Evolutionary conservation across 768 basidiomycete genomes (phyloP).

Genomic region (Amanita rubescens): DNA sequence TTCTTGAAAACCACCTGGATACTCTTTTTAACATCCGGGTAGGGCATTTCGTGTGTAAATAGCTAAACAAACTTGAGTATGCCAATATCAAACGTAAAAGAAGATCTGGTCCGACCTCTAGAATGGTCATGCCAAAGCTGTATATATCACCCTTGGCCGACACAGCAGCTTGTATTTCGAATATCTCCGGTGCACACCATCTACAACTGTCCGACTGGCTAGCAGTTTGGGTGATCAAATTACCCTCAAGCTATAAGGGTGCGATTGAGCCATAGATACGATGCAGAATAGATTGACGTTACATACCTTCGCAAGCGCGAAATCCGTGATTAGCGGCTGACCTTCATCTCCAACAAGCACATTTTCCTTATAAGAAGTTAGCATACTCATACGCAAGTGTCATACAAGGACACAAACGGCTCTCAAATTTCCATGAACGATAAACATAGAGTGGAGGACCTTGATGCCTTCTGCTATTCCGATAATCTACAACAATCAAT

Average conservation of each 20-base stretch:
- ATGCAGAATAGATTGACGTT: no score
- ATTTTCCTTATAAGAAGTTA: not conserved
- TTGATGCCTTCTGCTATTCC: not conserved
- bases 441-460: not conserved
- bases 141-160: not conserved
- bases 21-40: not conserved
- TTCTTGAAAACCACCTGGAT: not conserved
- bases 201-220: not conserved
- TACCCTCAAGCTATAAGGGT: not conserved
- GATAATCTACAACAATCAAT: not conserved
- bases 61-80: not conserved
- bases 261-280: not conserved
- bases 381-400: not conserved
- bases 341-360: not conserved
- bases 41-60: not conserved
- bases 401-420: not conserved
- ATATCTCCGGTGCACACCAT: not conserved
- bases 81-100: not conserved
- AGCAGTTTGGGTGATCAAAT: not conserved
- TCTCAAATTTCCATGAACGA: not conserved
- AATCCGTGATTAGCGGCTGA: not conserved
- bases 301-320: not conserved
- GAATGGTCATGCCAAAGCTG: not conserved
- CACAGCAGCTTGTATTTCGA: no score
- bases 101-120: not conserved